phyloP scores from a whole-genome alignment of 192 early-diverging fungal species.

The Entomortierella parvispora region DNA sequence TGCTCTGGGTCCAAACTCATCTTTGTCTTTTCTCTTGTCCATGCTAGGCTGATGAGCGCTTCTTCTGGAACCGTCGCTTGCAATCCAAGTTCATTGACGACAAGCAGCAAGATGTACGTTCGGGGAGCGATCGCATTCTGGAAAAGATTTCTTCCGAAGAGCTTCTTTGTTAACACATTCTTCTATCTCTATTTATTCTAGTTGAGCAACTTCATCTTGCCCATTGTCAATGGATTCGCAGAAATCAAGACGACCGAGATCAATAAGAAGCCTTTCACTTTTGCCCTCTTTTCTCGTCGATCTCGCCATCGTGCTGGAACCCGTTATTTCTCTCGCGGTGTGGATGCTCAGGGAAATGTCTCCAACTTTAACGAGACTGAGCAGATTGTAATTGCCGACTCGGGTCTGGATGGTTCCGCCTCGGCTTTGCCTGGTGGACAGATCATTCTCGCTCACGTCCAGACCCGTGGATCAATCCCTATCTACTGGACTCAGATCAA shows the following conservation, averaged over 20 bases:
- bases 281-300: slow-evolving; percentile 84
- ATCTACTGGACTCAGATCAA: slow-evolving; percentile 93
- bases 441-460: slow-evolving; percentile 81
- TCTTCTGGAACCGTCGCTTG: slow-evolving; percentile 92
- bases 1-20: too few relatives aligned
- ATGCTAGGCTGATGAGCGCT: slow-evolving; percentile 87
- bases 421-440: slow-evolving; percentile 51
- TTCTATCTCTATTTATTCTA: slow-evolving; percentile 24
- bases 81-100: slow-evolving; percentile 74
- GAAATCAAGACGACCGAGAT: slow-evolving; percentile 67
- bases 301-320: slow-evolving; percentile 86
- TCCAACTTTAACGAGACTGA: slow-evolving; percentile 99
- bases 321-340: slow-evolving; percentile 92
- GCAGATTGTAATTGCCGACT: slow-evolving; percentile 81
- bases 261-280: slow-evolving; percentile 78
- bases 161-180: too few relatives aligned
- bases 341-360: slow-evolving; percentile 91
- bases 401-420: slow-evolving; percentile 43
- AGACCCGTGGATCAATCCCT: slow-evolving; percentile 96
- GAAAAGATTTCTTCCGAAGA: background rate
- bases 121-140: too few relatives aligned
- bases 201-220: slow-evolving; percentile 86
- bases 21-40: slow-evolving; percentile 9
- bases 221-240: slow-evolving; percentile 91
- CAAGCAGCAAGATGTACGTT: slow-evolving; percentile 56